A percentile compares a stretch with the other conserved stretches of the same genome.
These are phyloP conservation scores for Rhodomyrtus tomentosa DNA, from an alignment of 345 rosid genomes.

Conservation along the genomic window DNA sequence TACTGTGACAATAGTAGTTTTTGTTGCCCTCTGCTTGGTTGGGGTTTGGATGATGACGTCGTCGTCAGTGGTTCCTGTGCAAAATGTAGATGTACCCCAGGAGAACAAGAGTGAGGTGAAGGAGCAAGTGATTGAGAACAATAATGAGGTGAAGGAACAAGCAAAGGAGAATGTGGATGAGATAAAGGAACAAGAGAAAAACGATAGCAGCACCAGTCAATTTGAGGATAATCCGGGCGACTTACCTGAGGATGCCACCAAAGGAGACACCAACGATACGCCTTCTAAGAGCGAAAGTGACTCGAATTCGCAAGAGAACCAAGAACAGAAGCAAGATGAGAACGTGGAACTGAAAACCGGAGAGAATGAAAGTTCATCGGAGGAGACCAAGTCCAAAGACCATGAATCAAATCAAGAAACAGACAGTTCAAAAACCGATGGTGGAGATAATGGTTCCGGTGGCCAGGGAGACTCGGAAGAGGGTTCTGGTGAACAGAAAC, in stretches of 20 bases:
- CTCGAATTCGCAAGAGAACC: conserved; percentile 17
- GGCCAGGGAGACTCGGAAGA: conserved; percentile 39
- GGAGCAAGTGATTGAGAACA: conserved; percentile 33
- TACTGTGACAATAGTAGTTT: conserved; percentile 56
- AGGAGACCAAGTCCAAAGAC: conserved; percentile 2
- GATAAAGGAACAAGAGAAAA: conserved; percentile 29
- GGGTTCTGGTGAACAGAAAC: conserved; percentile 25
- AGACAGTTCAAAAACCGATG: conserved; percentile 20
- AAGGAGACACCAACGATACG: conserved; percentile 30
- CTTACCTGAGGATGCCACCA: conserved; percentile 50
- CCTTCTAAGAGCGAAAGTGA: conserved; percentile 15
- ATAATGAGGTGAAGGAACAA: conserved; percentile 10
- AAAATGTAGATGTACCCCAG: conserved; percentile 42
- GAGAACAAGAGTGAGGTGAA: conserved; percentile 48
- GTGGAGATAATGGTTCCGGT: conserved; percentile 15
- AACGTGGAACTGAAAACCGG: conserved; percentile 10
- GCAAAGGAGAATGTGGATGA: conserved; percentile 27
- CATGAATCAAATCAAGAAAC: conserved; percentile 15
- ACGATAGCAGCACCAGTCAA: conserved; percentile 20
- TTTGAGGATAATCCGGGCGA: conserved; percentile 56
- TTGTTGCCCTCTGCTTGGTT: conserved; percentile 85
- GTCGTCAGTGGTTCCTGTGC: conserved; percentile 55
- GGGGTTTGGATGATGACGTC: conserved; percentile 98
- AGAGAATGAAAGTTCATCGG: conserved; percentile 3
- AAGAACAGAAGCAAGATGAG: conserved; percentile 27